Evolutionary conservation across 1,284 basidiomycete species (phyloP).

Genomic region (Trametes polyzona): DNA sequence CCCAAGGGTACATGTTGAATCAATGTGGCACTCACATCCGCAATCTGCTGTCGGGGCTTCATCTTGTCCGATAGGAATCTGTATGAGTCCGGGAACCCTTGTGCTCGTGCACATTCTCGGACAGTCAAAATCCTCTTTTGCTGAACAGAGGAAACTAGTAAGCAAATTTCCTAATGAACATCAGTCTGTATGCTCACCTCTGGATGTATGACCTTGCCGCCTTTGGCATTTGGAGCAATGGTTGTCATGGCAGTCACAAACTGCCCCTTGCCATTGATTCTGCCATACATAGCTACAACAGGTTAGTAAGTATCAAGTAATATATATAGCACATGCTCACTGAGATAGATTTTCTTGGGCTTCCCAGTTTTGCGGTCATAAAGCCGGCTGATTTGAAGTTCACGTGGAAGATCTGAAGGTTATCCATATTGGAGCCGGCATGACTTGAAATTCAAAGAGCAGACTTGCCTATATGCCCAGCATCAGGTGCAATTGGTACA

Average conservation of each 20-base stretch:
- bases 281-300: slow-evolving; percentile 51
- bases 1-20: neutral
- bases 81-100: slow-evolving; percentile 74
- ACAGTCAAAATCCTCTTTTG: slow-evolving; percentile 69
- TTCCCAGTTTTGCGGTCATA: neutral
- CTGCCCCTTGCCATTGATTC: slow-evolving; percentile 50
- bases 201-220: slow-evolving; percentile 60
- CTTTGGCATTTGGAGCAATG: slow-evolving; percentile 52
- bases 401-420: slow-evolving; percentile 48
- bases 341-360: slow-evolving; percentile 6
- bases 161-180: neutral
- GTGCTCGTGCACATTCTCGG: slow-evolving; percentile 67
- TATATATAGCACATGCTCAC: slow-evolving; percentile 10
- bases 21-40: slow-evolving; percentile 51
- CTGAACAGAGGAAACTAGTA: slow-evolving; percentile 35
- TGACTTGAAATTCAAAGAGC: neutral
- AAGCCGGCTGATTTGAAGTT: neutral
- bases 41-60: slow-evolving; percentile 37
- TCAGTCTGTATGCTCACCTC: slow-evolving; percentile 45
- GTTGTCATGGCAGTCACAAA: slow-evolving; percentile 66
- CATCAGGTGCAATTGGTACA: slow-evolving; percentile 51
- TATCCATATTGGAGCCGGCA: neutral
- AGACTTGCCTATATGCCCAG: slow-evolving; percentile 49
- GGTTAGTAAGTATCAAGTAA: neutral
- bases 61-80: slow-evolving; percentile 54